Evolutionary conservation across 139 green algal species (phyloP).

Genomic region (Deuterostichococcus epilithicus): DNA sequence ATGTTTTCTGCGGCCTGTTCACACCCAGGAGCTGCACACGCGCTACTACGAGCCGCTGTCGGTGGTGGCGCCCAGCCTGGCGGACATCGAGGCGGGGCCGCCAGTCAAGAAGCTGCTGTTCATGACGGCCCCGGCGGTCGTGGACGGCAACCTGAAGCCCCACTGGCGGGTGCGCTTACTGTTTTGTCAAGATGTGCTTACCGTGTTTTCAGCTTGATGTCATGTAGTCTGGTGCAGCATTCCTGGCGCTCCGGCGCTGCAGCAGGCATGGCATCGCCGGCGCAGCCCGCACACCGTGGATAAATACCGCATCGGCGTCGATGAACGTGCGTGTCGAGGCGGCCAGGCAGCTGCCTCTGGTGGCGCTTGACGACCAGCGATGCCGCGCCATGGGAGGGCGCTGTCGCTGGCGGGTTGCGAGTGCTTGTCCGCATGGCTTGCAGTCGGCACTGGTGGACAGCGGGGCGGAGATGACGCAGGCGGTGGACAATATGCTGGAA

Average conservation of each 20-base stretch:
- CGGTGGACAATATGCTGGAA: slow-evolving; percentile 92
- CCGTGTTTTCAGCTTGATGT: too few species aligned
- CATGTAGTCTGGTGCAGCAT: too few species aligned
- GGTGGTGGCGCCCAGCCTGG: slow-evolving; percentile 30
- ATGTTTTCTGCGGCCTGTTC: too few species aligned
- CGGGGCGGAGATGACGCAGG: slow-evolving; percentile 64
- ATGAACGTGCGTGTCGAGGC: too few species aligned
- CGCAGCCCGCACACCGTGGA: background rate
- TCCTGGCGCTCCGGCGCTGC: too few species aligned
- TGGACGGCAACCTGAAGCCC: slow-evolving; percentile 49
- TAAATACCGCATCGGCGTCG: background rate
- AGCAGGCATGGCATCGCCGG: background rate
- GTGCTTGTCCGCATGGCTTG: background rate
- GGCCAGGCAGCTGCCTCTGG: too few species aligned
- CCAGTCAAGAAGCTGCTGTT: slow-evolving; percentile 86
- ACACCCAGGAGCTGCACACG: slow-evolving; percentile 46
- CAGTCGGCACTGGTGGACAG: slow-evolving; percentile 2
- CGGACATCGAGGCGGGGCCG: slow-evolving; percentile 48
- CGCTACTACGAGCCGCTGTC: slow-evolving; percentile 84
- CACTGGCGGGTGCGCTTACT: slow-evolving; percentile 50
- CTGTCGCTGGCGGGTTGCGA: too few species aligned
- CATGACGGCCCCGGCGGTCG: slow-evolving; percentile 54
- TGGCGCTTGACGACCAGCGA: too few species aligned
- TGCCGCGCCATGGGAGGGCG: too few species aligned
- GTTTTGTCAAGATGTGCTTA: too few species aligned